These are phyloP conservation scores for Anthracocystis setariae DNA, from an alignment of 1,284 basidiomycete species.

Conservation along the genomic window DNA sequence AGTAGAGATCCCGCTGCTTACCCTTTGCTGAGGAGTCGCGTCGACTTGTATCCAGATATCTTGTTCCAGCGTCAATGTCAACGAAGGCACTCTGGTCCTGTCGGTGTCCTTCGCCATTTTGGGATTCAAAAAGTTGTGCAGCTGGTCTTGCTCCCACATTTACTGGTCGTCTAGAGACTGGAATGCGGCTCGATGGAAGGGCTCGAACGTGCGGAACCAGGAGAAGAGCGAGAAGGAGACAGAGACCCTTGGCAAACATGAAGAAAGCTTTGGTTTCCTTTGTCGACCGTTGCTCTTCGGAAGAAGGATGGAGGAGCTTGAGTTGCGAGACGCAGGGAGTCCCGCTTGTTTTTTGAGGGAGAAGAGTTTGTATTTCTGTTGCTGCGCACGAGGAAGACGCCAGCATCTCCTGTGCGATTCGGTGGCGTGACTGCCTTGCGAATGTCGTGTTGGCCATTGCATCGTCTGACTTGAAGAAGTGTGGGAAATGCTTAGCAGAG, in stretches of 20 bases:
- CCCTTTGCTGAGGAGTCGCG: background rate
- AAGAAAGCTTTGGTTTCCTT: background rate
- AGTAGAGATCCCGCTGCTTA: conserved; percentile 4
- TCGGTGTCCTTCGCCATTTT: background rate
- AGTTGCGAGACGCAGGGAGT: conserved; percentile 10
- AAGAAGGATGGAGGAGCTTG: conserved; percentile 10
- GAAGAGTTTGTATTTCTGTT: background rate
- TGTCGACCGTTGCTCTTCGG: conserved; percentile 1
- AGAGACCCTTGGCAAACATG: conserved; percentile 3
- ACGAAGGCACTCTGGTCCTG: conserved; percentile 8
- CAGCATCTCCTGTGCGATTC: conserved; percentile 24
- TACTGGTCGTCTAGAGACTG: conserved; percentile 18
- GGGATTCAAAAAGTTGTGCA: conserved; percentile 16
- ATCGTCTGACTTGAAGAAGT: conserved; percentile 17
- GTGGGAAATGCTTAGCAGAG: conserved; percentile 18
- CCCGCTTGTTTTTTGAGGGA: conserved; percentile 7
- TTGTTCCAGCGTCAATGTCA: conserved; percentile 15
- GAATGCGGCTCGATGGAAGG: conserved; percentile 15
- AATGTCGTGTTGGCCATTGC: conserved; percentile 30
- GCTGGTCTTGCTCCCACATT: conserved; percentile 26
- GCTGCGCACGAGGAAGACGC: conserved; percentile 34
- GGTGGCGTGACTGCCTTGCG: conserved; percentile 13
- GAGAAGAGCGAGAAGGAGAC: conserved; percentile 33
- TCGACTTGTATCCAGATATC: conserved; percentile 41
- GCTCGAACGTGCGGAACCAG: conserved; percentile 37